Base-by-base conservation (phyloP, 306 rosid genomes). In the Castanospermum australe region DNA sequence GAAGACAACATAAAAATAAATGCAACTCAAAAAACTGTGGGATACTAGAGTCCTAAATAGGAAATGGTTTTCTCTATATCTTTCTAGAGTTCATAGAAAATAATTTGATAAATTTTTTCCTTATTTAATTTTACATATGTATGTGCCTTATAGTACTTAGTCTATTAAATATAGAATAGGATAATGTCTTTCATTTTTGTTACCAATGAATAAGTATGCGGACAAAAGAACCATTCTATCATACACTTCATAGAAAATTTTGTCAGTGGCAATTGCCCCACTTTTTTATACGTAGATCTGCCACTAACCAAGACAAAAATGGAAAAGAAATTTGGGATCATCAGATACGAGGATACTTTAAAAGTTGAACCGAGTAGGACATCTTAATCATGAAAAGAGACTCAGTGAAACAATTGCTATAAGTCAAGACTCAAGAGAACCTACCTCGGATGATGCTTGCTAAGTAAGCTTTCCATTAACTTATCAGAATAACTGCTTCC, bases 401-500 rank as follows among this genome's bases (percentile, higher is more conserved):
- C 45, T 54, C 36, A 42, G 11, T 20, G 47, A 52, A 65, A 44
- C 7, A 56, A 57, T 28, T 35, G 70, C 66, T 33, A 18, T 7
- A 74, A 67, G 77, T 73, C 10, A 36, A 62, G 77, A 67, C 75
- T 73, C 10, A 36, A 62, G 77, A 78, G 67, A 86, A 75, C 55
- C 62, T 84, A 91, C 99, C 92, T 80, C 15, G 99, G 99, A 80
- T 68, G 81, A 83, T 92, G 97, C 83, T 95, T 90, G 81, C 88
- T 74, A 33, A 92, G 89, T 75, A 95, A 88, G 74, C 86, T 89
- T 85, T 92, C 99, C 99, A 95, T 95, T 17, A 95, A 64, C 87
- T 91, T 92, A 83, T 95, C 99, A 69, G 97, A 94, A 79, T 73
- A 75, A 84, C 92, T 87, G 84, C 86, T 91, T 80, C 97, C 99